Conservation (phyloP, 1,284 basidiomycete genomes). For the Sporisorium exsertum region DNA sequence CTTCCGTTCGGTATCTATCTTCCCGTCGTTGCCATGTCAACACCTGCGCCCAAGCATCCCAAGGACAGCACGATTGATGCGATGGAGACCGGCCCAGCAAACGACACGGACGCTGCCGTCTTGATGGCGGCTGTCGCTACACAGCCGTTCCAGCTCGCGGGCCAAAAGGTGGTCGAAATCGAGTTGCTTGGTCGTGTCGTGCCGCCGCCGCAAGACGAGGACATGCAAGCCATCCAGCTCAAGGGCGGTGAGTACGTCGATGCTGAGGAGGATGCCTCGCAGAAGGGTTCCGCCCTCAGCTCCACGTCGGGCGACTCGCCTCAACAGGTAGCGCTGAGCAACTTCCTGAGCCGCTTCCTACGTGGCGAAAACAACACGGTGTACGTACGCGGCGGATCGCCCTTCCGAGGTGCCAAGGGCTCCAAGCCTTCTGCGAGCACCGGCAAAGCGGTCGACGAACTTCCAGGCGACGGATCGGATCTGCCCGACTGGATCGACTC, state of each 20-base stretch:
- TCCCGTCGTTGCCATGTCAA: slow-evolving; percentile 34
- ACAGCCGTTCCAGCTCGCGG: slow-evolving; percentile 57
- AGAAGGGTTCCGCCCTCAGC: not conserved
- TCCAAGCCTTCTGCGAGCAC: not conserved
- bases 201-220: slow-evolving; percentile 47
- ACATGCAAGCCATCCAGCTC: not conserved
- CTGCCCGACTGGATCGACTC: slow-evolving; percentile 61
- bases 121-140: slow-evolving; percentile 61
- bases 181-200: slow-evolving; percentile 56
- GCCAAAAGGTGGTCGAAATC: slow-evolving; percentile 52
- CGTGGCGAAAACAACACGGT: slow-evolving; percentile 62
- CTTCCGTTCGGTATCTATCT: slow-evolving; percentile 62
- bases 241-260: not conserved
- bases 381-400: slow-evolving; percentile 61
- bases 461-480: slow-evolving; percentile 54
- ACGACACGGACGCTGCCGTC: slow-evolving; percentile 36
- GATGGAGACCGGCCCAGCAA: not conserved
- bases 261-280: not conserved
- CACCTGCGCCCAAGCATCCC: slow-evolving; percentile 24
- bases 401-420: slow-evolving; percentile 37
- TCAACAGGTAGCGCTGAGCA: slow-evolving; percentile 54
- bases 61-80: slow-evolving; percentile 23
- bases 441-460: slow-evolving; percentile 13
- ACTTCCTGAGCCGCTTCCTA: slow-evolving; percentile 61
- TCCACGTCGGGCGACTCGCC: slow-evolving; percentile 38